Evolutionary conservation across 2,329 filamentous ascomycete genomes (phyloP).

Genomic region (Apiospora arundinis): DNA sequence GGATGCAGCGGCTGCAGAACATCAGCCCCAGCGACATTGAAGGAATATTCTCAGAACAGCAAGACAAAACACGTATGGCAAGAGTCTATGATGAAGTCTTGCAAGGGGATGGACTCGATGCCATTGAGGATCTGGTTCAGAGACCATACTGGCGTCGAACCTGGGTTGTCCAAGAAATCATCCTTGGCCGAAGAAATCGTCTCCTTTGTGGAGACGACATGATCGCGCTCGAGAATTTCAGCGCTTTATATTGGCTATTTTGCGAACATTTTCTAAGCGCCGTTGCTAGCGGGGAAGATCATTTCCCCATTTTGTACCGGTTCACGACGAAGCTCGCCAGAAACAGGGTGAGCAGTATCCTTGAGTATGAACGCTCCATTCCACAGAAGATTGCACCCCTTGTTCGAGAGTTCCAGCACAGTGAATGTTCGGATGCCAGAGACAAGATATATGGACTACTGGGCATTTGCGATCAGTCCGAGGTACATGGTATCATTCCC

Average conservation of each 20-base stretch:
- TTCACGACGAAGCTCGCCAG: no score
- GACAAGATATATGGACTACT: slow-evolving; percentile 6
- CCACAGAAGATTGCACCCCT: no score
- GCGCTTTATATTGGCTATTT: background rate
- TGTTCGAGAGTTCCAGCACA: background rate
- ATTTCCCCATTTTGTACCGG: no score
- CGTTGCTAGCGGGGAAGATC: no score
- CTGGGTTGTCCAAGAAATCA: slow-evolving; percentile 25
- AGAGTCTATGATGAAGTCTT: background rate
- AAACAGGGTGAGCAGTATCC: no score
- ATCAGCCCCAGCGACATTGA: background rate
- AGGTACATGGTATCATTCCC: background rate
- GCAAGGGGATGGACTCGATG: background rate
- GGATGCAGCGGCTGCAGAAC: background rate
- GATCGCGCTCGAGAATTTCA: background rate
- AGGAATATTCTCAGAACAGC: background rate
- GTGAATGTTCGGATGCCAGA: background rate
- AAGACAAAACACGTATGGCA: no score
- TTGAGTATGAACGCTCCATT: no score
- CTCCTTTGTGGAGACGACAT: background rate
- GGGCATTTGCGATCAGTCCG: background rate
- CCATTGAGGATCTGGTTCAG: slow-evolving; percentile 20
- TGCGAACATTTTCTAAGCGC: no score
- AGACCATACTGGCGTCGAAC: slow-evolving; percentile 23
- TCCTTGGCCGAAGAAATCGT: background rate